Evolutionary conservation across 352 stramenopile genomes (phyloP).

Genomic region (Pythium rishiriense): DNA sequence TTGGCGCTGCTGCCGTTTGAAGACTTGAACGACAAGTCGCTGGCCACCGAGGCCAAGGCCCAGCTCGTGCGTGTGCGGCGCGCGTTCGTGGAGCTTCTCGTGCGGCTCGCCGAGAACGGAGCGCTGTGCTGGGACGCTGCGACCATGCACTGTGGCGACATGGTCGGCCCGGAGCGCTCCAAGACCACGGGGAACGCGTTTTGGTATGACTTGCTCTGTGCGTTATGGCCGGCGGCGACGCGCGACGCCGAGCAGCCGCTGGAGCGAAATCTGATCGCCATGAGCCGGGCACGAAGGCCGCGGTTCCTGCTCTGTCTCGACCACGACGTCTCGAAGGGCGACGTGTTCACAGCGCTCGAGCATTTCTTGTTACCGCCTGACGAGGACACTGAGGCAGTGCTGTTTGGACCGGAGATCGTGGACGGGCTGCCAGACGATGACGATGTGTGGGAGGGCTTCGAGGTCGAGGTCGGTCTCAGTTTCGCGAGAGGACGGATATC

Average conservation of each 20-base stretch:
- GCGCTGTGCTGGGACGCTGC: constrained; percentile 2
- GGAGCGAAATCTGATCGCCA: constrained; percentile 2
- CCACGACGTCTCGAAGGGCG: neutral
- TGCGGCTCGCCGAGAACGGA: constrained; percentile 2
- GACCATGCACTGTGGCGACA: constrained; percentile 10
- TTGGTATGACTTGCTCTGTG: neutral
- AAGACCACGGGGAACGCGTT: neutral
- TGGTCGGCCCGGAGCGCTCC: neutral
- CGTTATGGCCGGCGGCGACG: neutral
- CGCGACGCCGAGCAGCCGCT: constrained; percentile 2
- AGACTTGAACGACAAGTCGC: neutral
- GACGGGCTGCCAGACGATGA: constrained; percentile 5
- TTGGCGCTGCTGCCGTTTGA: constrained; percentile 10
- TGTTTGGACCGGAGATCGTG: neutral
- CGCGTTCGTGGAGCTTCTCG: constrained; percentile 15
- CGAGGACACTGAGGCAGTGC: neutral
- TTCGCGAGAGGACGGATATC: constrained; percentile 14
- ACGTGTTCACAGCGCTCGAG: neutral
- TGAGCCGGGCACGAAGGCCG: neutral
- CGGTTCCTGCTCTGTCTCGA: constrained; percentile 11
- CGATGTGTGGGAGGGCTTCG: neutral
- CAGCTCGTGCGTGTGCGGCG: neutral
- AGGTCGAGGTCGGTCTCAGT: constrained; percentile 14
- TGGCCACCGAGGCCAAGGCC: neutral
- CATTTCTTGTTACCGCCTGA: constrained; percentile 1